Evolutionary conservation across 208 protist species (phyloP), one percentile per base, ranked within the genome.

Genomic region (Leishmania braziliensis): DNA sequence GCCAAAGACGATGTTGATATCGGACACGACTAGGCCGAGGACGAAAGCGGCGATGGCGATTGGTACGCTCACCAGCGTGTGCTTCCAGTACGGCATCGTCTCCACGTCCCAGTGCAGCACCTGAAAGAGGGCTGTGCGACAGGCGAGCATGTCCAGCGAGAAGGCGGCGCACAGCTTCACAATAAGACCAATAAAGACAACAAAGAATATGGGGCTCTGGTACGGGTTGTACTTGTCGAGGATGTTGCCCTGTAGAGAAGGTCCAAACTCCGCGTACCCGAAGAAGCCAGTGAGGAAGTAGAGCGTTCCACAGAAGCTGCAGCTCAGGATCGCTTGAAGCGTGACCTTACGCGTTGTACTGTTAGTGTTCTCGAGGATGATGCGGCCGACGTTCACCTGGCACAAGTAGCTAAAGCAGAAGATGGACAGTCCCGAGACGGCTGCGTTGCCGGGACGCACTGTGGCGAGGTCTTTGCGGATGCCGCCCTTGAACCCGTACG

Each of bases 211-310:
- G 43, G 73, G 63, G 70, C 85, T 68, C 23, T 72, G 29, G 68
- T 83, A 84, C 23, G 89, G 86, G 79, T 90, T 75, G 86, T 90
- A 92, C 73, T 91, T 82, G n/a, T 80, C 72, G 54, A 96, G 82
- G 43, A 93, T 86, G 76, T 86, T 89, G 29, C 82, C 91, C 1
- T 26, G 75, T 3, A 87, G 63, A 3, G 81, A 75, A 18, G 56
- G 29, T 20, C 88, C 88, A 81, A 95, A 93, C n/a, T 96, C 86
- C 5, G 73, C 54, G 80, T 94, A 94, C 5, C 93, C 93, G 78
- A 93, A 94, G 82, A 93, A 83, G 66, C 91, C 93, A 18, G 85
- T 77, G 62, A 94, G 48, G 46, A 93, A 76, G 86, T 95, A 96
- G 39, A 95, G 77, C 26, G 88, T 23, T 5, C 70, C 62, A 69